Conservation (phyloP, 345 rosid genomes). For the Salix udensis region DNA sequence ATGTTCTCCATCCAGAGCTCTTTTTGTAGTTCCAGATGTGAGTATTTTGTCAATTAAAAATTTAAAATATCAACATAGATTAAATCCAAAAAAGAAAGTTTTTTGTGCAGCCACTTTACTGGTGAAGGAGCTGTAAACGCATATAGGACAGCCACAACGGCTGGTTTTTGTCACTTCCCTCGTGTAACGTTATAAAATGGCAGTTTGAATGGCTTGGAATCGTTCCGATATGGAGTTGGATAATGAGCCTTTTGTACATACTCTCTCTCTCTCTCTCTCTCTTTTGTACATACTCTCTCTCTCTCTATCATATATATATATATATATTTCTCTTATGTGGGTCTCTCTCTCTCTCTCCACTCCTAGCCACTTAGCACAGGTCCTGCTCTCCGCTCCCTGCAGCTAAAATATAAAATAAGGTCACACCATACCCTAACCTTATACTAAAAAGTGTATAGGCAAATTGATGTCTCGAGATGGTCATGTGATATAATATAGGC, state of each 20-base stretch:
- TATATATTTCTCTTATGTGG: neutral
- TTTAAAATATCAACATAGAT: neutral
- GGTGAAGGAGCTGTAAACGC: neutral
- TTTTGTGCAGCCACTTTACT: neutral
- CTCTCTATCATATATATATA: too few relatives aligned
- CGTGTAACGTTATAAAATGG: neutral
- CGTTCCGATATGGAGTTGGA: neutral
- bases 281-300: too few relatives aligned
- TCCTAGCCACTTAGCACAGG: conserved; percentile 6
- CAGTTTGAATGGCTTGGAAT: neutral
- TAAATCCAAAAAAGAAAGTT: neutral
- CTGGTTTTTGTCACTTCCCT: conserved; percentile 1
- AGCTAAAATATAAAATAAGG: neutral
- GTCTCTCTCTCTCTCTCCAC: neutral
- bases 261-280: too few relatives aligned
- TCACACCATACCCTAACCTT: neutral
- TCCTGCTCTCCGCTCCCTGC: neutral
- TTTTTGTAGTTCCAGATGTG: neutral
- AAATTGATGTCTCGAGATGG: neutral
- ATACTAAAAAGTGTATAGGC: neutral
- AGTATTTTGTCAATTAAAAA: neutral
- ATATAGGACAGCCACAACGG: neutral
- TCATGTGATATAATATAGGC: conserved; percentile 1
- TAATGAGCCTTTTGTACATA: too few relatives aligned
- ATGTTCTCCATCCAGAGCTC: neutral